Evolutionary conservation across 2,329 filamentous ascomycete species (phyloP).

Genomic region (Colletotrichum magnum): DNA sequence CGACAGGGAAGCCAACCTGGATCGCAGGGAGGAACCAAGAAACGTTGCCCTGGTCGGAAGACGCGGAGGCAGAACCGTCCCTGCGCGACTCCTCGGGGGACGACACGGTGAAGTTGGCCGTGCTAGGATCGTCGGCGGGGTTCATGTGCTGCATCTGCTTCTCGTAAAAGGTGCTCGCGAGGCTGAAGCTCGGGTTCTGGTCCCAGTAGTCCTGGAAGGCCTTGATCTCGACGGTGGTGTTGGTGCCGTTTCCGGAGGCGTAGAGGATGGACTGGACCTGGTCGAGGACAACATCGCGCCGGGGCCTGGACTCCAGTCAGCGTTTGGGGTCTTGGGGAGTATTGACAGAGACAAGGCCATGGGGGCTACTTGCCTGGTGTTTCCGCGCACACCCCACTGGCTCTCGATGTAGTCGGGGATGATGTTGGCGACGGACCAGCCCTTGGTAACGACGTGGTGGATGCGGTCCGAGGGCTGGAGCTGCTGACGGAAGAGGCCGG

Average conservation of each 20-base stretch:
- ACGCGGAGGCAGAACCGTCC: slow-evolving; percentile 12
- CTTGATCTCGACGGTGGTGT: slow-evolving; percentile 29
- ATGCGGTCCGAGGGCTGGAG: slow-evolving; percentile 43
- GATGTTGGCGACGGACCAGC: slow-evolving; percentile 21
- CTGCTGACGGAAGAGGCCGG: slow-evolving; percentile 43
- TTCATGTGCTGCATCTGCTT: slow-evolving; percentile 32
- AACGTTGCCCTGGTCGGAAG: slow-evolving; percentile 35
- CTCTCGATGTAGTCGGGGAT: slow-evolving; percentile 27
- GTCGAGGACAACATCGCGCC: slow-evolving; percentile 27
- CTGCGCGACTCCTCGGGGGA: slow-evolving; percentile 31
- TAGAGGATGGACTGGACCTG: slow-evolving; percentile 28
- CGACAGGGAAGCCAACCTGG: slow-evolving; percentile 37
- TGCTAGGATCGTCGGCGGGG: slow-evolving; percentile 25
- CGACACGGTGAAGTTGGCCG: slow-evolving; percentile 33
- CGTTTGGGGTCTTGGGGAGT: not conserved
- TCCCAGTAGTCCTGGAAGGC: slow-evolving; percentile 40
- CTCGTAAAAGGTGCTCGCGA: slow-evolving; percentile 31
- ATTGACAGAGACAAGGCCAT: not conserved
- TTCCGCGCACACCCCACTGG: slow-evolving; percentile 35
- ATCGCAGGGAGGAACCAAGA: slow-evolving; percentile 38
- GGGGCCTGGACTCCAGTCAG: slow-evolving; percentile 6
- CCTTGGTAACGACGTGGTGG: slow-evolving; percentile 42
- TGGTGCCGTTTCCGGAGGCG: slow-evolving; percentile 31
- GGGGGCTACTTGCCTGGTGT: slow-evolving; percentile 5
- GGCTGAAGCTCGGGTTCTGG: slow-evolving; percentile 34